These are phyloP conservation scores for Ophiostoma piceae DNA, from an alignment of 2,329 filamentous ascomycete genomes.

Conservation along the genomic window DNA sequence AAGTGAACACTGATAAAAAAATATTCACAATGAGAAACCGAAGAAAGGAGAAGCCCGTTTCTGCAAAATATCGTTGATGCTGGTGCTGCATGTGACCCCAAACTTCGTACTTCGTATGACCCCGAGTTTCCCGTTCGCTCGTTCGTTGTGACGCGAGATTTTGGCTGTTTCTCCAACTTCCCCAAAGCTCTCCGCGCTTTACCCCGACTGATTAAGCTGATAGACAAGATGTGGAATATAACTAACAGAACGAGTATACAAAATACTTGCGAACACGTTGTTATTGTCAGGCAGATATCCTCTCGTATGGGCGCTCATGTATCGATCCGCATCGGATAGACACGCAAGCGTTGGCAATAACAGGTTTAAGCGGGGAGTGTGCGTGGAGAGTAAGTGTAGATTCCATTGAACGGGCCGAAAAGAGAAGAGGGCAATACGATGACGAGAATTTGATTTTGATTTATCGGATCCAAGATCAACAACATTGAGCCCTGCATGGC, in stretches of 20 bases:
- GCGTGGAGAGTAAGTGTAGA: neutral
- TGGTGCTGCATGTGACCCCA: neutral
- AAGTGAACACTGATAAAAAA: neutral
- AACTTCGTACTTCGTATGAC: neutral
- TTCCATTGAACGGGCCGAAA: conserved; percentile 5
- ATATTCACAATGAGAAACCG: neutral
- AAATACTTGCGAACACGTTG: neutral
- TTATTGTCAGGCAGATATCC: neutral
- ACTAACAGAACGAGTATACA: neutral
- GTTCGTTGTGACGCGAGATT: neutral
- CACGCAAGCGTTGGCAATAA: neutral
- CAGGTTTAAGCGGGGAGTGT: conserved; percentile 9
- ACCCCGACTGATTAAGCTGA: neutral
- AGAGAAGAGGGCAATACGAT: neutral
- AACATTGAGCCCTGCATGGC: neutral
- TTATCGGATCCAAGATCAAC: neutral
- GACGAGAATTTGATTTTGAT: too few relatives aligned
- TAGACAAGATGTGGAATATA: neutral
- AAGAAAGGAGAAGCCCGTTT: neutral
- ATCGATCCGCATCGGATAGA: neutral
- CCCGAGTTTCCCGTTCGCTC: neutral
- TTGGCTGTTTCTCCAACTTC: conserved; percentile 2
- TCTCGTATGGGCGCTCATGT: neutral
- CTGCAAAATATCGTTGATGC: neutral
- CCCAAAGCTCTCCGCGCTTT: neutral